Base-by-base conservation (phyloP, 805 yeast genomes). In the Kodamaea restingae region DNA sequence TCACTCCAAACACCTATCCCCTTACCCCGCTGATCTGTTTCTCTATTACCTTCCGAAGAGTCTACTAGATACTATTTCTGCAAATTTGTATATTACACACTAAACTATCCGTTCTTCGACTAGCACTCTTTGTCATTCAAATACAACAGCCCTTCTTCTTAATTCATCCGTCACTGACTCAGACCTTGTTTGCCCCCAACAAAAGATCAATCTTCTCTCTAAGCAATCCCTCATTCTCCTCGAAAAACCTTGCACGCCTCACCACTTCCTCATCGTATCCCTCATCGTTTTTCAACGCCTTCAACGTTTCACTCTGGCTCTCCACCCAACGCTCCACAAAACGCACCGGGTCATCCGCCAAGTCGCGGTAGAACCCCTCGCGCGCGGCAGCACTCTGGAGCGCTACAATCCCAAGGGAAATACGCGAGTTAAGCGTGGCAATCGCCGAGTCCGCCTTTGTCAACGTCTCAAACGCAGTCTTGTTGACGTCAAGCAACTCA, bases 261-360 rank as follows among this genome's bases (percentile, higher is more conserved):
- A 88, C 95, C 15, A 77, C 70, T 56, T 90, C 97, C 63, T 91
- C 97, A 55, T 81, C 81, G 61, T 81, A 84, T 7, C 90, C 91
- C 51, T 85, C 93, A 47, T 93, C 98, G 48, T 95, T 88, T 43
- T 88, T 76, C 47, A 93, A 71, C 10, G 91, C 84, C 63, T 84
- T 88, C 54, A 93, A 71, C 35, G 91, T 85, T 43, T 88, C 86
- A 11, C 88, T 71, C 59, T 93, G 95, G 32, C 88, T 81, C 32
- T 80, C 83, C 45, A 81, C 69, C 76, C 95, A 85, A 37, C 78
- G 73, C 40, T 81, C 70, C 49, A 93, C 64, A 51, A 88, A 86
- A 17, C 72, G 72, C 3, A 80, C 82, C 0, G 98, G 98, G 53
- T 90, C 80, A 33, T 81, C 73, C 29, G 85, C 71, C 43, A 93